Base-by-base conservation (phyloP, 345 rosid species). In the Eutrema heterophyllum region DNA sequence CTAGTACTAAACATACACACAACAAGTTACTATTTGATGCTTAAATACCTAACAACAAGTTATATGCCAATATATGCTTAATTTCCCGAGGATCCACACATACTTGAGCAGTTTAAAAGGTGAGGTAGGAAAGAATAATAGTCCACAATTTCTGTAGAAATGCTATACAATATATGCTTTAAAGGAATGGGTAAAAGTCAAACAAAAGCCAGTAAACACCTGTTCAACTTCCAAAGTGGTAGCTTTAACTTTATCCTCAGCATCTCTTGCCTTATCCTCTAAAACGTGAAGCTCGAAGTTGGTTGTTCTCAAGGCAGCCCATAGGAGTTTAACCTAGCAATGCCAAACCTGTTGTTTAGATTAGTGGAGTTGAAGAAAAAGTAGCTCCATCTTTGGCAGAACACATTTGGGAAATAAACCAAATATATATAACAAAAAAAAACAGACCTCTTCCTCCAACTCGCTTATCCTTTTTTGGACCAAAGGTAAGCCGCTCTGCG, bases 241-340 rank as follows among this genome's bases (percentile, higher is more conserved):
- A 15, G 58, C 76, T 64, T 79, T 74, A 62, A 88, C 62, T 74
- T 80, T 73, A 46, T 67, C 83, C 56, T 86, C 86, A 11, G 87
- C 84, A 7, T 85, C 86, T 78, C 68, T 68, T 0, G 80, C 96
- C 79, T 79, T 84, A 11, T 82, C 81, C 75, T 85, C 75, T 60
- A 88, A 71, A 71, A 85, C 85, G 73, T 94, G 86, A 73, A 89
- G 74, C 71, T 88, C 90, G 75, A 89, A 94, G 72, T 94, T 91
- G 86, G 74, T 83, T 80, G 79, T 85, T 81, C 96, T 85, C 50
- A 77, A 85, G 80, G 77, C 78, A 70, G 85, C 84, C 96, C 97
- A 91, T 1, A 89, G 85, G 43, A 50, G 67, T 73, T 82, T 84
- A 41, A 85, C 84, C 98, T 91, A 86, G 71, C 64, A 83, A 75